Conservation (phyloP, 345 rosid genomes). For the Corchorus capsularis region DNA sequence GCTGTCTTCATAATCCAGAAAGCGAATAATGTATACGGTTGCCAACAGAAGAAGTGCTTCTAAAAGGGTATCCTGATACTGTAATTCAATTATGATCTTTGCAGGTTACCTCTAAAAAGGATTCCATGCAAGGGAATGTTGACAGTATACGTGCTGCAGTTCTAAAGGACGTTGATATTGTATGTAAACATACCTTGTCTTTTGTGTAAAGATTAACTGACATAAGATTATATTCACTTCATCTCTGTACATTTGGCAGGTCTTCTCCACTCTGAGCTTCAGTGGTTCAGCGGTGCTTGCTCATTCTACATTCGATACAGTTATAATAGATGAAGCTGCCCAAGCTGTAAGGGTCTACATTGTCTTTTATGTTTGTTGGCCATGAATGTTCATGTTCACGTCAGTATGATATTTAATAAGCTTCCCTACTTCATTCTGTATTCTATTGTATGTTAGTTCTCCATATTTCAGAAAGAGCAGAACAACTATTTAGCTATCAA, state of each 20-base stretch:
- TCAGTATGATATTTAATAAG: not conserved
- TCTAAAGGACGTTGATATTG: conserved; percentile 86
- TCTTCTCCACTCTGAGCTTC: conserved; percentile 93
- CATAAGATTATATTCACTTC: conserved; percentile 11
- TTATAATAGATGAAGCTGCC: conserved; percentile 98
- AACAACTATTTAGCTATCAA: conserved; percentile 2
- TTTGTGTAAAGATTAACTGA: conserved; percentile 15
- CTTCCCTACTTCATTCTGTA: not conserved
- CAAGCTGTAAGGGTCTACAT: conserved; percentile 75
- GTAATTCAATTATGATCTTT: no score
- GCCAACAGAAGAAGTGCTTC: no score
- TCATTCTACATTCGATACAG: conserved; percentile 86
- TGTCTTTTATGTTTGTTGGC: conserved; percentile 2
- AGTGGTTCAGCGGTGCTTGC: conserved; percentile 80
- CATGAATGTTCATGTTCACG: not conserved
- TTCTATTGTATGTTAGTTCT: not conserved
- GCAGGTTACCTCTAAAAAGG: conserved; percentile 84
- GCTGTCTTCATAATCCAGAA: no score
- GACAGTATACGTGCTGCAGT: conserved; percentile 78
- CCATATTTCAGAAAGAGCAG: not conserved
- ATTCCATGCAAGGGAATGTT: conserved; percentile 57
- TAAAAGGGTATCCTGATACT: no score
- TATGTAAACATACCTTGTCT: conserved; percentile 37
- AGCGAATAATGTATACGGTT: no score
- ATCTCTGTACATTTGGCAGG: conserved; percentile 50